Percentiles rank a stretch among this genome's conserved stretches.
Evolutionary conservation across 2,329 filamentous ascomycete species (phyloP).

Genomic region (Xylaria sp.): DNA sequence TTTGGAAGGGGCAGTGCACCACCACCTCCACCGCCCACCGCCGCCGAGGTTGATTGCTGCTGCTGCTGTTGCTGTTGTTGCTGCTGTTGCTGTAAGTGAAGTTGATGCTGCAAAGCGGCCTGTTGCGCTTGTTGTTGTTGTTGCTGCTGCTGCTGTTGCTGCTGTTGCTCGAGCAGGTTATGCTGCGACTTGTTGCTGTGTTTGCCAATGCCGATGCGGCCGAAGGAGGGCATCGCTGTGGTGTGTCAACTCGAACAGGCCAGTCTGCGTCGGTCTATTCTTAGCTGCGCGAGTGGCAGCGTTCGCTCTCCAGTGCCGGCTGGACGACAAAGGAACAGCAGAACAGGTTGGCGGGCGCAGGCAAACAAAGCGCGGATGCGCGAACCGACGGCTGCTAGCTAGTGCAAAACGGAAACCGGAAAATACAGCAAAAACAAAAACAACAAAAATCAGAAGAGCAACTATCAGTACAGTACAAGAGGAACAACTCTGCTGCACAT

Average conservation of each 20-base stretch:
- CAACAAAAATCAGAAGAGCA: background rate
- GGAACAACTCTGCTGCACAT: background rate
- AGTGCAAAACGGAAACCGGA: slow-evolving; percentile 1
- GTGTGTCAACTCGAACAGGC: slow-evolving; percentile 16
- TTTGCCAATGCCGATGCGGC: slow-evolving; percentile 59
- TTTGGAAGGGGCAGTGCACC: slow-evolving; percentile 40
- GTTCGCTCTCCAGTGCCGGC: slow-evolving; percentile 16
- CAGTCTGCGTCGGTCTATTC: slow-evolving; percentile 24
- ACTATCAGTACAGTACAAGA: too few relatives aligned
- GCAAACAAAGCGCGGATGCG: slow-evolving; percentile 26
- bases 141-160: slow-evolving; percentile 36
- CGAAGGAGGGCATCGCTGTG: slow-evolving; percentile 57
- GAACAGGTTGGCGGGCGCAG: slow-evolving; percentile 14
- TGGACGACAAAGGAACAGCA: slow-evolving; percentile 19
- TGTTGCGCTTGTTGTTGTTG: slow-evolving; percentile 41
- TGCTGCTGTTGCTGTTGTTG: slow-evolving; percentile 32
- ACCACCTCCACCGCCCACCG: slow-evolving; percentile 37
- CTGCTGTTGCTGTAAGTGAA: slow-evolving; percentile 32
- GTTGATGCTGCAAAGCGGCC: slow-evolving; percentile 41
- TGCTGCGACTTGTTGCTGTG: slow-evolving; percentile 55
- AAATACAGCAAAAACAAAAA: background rate
- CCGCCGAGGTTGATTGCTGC: slow-evolving; percentile 30
- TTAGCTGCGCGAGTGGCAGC: slow-evolving; percentile 19
- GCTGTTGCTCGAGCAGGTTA: slow-evolving; percentile 54
- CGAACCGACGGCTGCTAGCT: slow-evolving; percentile 12